A percentile compares a stretch with the other conserved stretches of the same genome.
phyloP scores from a whole-genome alignment of 306 rosid species.

The Citrullus colocynthis region DNA sequence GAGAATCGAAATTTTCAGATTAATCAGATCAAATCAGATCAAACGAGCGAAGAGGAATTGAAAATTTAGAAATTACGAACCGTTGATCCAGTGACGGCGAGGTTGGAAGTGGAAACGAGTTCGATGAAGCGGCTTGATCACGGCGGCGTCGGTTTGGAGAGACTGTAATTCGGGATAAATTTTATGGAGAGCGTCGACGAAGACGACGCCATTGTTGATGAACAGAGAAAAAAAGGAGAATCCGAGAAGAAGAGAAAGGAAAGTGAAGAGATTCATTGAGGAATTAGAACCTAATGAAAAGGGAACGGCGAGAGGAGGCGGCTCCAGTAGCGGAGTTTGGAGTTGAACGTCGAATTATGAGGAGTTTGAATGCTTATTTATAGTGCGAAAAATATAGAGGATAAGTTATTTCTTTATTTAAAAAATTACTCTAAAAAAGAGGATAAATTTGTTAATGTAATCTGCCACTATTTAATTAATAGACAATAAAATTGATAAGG shows the following conservation, averaged over 20 bases:
- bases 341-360: background rate
- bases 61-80: slow-evolving; percentile 13
- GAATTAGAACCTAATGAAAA: background rate
- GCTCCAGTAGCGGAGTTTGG: background rate
- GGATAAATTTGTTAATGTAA: background rate
- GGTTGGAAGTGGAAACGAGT: slow-evolving; percentile 80
- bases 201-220: slow-evolving; percentile 21
- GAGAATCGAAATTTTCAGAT: background rate
- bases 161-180: slow-evolving; percentile 31
- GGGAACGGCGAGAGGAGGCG: no score
- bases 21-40: background rate
- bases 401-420: background rate
- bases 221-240: slow-evolving; percentile 13
- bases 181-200: slow-evolving; percentile 38
- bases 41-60: background rate
- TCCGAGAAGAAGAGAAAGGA: slow-evolving; percentile 3
- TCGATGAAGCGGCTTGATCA: slow-evolving; percentile 23
- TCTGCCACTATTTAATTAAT: background rate
- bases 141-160: slow-evolving; percentile 5
- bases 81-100: slow-evolving; percentile 63
- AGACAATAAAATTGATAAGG: background rate
- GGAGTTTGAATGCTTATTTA: background rate
- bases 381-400: background rate
- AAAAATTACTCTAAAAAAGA: background rate
- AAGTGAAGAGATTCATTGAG: slow-evolving; percentile 16